Percentiles rank a stretch among this genome's conserved stretches.
phyloP scores from a whole-genome alignment of 495 filamentous ascomycete species.

The Penicillium odoratum region DNA sequence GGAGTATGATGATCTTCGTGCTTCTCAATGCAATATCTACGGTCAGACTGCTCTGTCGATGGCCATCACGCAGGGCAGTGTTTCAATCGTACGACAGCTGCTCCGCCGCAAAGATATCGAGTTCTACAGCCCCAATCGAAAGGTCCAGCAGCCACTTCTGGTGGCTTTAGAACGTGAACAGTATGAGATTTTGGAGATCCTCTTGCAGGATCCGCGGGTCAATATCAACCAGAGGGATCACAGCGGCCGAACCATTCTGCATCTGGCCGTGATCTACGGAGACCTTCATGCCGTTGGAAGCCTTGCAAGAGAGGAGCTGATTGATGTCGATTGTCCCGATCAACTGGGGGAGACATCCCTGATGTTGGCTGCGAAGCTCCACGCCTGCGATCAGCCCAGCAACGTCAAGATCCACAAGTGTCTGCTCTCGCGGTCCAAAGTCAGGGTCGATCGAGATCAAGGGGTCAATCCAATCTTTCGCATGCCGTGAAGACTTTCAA shows the following conservation, averaged over 20 bases:
- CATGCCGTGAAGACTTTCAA: neutral
- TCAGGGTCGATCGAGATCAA: neutral
- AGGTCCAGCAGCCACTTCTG: neutral
- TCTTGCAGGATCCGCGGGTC: neutral
- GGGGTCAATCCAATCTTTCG: neutral
- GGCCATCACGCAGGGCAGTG: neutral
- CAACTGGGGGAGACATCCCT: neutral
- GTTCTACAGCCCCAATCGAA: neutral
- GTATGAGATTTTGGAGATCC: slow-evolving; percentile 4
- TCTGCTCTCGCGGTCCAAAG: neutral
- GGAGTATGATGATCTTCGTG: neutral
- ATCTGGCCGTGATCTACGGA: slow-evolving; percentile 6
- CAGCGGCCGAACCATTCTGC: neutral
- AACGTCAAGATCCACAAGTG: neutral
- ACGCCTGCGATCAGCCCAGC: neutral
- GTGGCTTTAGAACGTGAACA: slow-evolving; percentile 7
- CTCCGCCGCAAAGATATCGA: slow-evolving; percentile 1
- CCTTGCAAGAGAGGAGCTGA: neutral
- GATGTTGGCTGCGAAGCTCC: neutral
- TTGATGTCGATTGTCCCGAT: slow-evolving; percentile 8
- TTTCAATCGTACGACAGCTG: neutral
- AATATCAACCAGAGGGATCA: neutral
- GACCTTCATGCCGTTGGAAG: neutral
- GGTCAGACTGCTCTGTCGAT: neutral
- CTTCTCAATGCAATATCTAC: neutral